A percentile compares a stretch with the other conserved stretches of the same genome.
These are phyloP conservation scores for Aspergillus jensenii DNA, from an alignment of 2,329 filamentous ascomycete genomes.

Conservation along the genomic window DNA sequence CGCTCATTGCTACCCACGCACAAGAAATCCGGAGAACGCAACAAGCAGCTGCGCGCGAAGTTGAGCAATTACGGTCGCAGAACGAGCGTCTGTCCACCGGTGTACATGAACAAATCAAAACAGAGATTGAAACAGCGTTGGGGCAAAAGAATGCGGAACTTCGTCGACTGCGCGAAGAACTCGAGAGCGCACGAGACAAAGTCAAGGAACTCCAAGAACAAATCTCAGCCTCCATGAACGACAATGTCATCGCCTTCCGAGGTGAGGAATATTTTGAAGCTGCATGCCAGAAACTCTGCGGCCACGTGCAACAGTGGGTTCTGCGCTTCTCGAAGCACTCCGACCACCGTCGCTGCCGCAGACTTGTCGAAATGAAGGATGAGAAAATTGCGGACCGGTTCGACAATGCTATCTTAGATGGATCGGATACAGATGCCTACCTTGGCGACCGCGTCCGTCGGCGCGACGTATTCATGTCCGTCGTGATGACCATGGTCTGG, in stretches of 20 bases:
- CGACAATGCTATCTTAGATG: constrained; percentile 91
- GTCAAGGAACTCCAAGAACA: constrained; percentile 61
- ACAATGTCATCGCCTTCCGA: constrained; percentile 74
- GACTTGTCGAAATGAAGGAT: constrained; percentile 80
- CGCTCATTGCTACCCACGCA: constrained; percentile 73
- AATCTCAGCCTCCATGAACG: constrained; percentile 58
- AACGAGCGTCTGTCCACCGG: constrained; percentile 63
- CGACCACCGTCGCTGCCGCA: constrained; percentile 81
- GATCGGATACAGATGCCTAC: constrained; percentile 85
- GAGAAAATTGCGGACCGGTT: constrained; percentile 92
- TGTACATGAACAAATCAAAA: constrained; percentile 61
- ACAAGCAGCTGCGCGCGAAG: constrained; percentile 63
- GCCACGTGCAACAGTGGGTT: constrained; percentile 97
- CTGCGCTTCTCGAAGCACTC: constrained; percentile 97
- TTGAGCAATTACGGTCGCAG: constrained; percentile 66
- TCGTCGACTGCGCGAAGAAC: constrained; percentile 70
- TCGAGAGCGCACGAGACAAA: constrained; percentile 68
- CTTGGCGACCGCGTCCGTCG: constrained; percentile 83
- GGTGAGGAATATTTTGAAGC: constrained; percentile 96
- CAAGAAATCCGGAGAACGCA: constrained; percentile 66
- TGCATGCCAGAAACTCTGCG: constrained; percentile 90
- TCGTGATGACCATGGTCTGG: constrained; percentile 99
- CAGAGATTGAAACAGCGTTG: constrained; percentile 65
- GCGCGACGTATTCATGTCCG: constrained; percentile 95
- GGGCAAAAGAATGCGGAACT: constrained; percentile 84